Base-by-base conservation (phyloP, 768 basidiomycete genomes). In the Mycena maculata region DNA sequence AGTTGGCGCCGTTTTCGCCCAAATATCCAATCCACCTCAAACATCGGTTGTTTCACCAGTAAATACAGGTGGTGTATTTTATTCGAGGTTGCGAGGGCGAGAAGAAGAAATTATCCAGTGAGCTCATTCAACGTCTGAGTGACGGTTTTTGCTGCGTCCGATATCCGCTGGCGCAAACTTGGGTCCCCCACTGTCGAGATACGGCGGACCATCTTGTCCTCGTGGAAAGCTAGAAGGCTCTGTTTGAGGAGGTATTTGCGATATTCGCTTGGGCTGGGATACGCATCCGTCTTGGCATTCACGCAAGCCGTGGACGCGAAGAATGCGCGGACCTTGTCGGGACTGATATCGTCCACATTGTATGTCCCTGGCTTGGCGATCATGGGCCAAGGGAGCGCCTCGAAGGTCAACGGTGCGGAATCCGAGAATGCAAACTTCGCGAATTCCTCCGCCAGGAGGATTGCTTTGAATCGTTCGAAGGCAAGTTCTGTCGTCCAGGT, bases 111-210 rank as follows among this genome's bases (percentile, higher is more conserved):
- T n/a, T n/a, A n/a, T n/a, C n/a, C n/a, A n/a, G n/a, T 45, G 10
- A 60, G 45, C 2, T 60, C 59, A 41, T 60, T 60, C 47, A 60
- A 23, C 7, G 31, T 60, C 45, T 60, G 58, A 15, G 58, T 60
- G 12, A 60, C 31, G 23, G 22, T 60, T 16, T 60, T 49, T 5
- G 59, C 48, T 10, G 48, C 47, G 1, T 23, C 47, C 33, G 12
- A 20, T 6, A 60, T 60, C 20, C 41, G 33, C 38, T 60, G 47
- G 3, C 48, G 22, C 18, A 60, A 39, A 6, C 22, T 16, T 41
- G 23, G 23, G 39, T 60, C 59, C 3, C 22, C 59, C 47, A 60
- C 59, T 4, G 59, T 60, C 1, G 36, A 48, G 15, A 60, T 38
- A 2, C 59, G 45, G 6, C 18, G 2, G 2, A 60, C 45, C 45